A percentile compares a stretch with the other conserved stretches of the same genome.
Evolutionary conservation across 257 asterid species (phyloP).

Genomic region (Nicotiana benthamiana): DNA sequence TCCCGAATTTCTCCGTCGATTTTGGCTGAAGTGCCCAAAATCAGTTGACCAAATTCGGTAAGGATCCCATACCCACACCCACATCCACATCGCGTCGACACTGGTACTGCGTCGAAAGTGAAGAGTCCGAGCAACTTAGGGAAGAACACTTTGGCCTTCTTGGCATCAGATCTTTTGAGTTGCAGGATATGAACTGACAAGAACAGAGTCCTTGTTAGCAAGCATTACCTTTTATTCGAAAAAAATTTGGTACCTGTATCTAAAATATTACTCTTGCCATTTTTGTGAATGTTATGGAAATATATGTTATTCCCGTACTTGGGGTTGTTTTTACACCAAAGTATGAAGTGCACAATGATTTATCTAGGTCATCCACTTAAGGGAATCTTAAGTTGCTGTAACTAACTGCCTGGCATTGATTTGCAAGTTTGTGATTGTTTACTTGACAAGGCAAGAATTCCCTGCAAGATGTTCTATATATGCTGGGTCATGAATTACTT

Average conservation of each 20-base stretch:
- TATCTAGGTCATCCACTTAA: background rate
- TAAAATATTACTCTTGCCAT: background rate
- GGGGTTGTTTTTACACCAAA: background rate
- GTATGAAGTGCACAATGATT: background rate
- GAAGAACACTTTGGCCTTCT: background rate
- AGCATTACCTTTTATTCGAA: background rate
- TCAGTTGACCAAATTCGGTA: too few relatives aligned
- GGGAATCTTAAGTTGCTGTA: background rate
- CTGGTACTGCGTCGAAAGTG: too few relatives aligned
- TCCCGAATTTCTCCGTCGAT: too few relatives aligned
- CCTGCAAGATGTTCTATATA: background rate
- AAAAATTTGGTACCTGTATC: background rate
- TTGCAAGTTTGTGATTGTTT: background rate
- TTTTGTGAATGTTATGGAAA: background rate
- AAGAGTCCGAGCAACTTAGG: too few relatives aligned
- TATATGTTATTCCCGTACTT: background rate
- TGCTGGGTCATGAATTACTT: background rate
- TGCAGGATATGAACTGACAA: background rate
- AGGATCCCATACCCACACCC: too few relatives aligned
- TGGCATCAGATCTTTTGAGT: background rate
- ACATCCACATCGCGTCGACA: too few relatives aligned
- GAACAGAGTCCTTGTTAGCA: background rate
- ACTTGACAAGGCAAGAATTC: background rate
- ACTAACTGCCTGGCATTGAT: background rate
- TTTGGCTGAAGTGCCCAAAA: too few relatives aligned